A percentile compares a stretch with the other conserved stretches of the same genome.
Conservation (phyloP, 2,329 filamentous ascomycete species). For the Arthrocladium fulminans region DNA sequence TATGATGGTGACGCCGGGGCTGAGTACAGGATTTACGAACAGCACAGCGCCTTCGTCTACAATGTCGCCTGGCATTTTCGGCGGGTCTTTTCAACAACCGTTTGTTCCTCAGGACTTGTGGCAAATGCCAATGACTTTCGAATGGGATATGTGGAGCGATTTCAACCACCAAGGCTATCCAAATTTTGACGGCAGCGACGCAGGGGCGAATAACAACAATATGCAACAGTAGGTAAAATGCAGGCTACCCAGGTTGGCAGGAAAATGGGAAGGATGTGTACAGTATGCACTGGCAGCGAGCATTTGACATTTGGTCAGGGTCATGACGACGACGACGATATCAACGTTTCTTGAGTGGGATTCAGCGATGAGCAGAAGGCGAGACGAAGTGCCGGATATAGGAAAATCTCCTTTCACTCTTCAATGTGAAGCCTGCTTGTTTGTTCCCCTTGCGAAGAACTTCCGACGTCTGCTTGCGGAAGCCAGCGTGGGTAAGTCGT, state of each 20-base stretch:
- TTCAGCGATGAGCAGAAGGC: neutral
- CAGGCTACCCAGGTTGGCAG: neutral
- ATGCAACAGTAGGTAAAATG: neutral
- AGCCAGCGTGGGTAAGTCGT: neutral
- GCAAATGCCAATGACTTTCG: slow-evolving; percentile 90
- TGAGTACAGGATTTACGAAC: slow-evolving; percentile 25
- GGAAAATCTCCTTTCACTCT: neutral
- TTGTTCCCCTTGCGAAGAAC: neutral
- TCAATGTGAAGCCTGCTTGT: neutral
- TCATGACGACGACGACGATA: neutral
- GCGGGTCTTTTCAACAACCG: slow-evolving; percentile 62
- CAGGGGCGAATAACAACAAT: slow-evolving; percentile 3
- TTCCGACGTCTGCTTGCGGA: neutral
- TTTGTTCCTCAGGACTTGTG: slow-evolving; percentile 89
- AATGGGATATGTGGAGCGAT: slow-evolving; percentile 55
- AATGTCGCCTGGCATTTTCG: slow-evolving; percentile 27
- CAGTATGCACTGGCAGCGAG: neutral
- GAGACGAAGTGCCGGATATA: neutral
- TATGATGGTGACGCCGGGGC: slow-evolving; percentile 23
- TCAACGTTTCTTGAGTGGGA: neutral
- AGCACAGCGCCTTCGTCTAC: slow-evolving; percentile 26
- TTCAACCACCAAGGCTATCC: slow-evolving; percentile 5
- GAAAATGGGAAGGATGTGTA: neutral
- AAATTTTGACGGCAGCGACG: slow-evolving; percentile 5
- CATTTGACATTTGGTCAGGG: neutral